phyloP scores from a whole-genome alignment of 768 basidiomycete genomes.

The Kwoniella botswanensis region DNA sequence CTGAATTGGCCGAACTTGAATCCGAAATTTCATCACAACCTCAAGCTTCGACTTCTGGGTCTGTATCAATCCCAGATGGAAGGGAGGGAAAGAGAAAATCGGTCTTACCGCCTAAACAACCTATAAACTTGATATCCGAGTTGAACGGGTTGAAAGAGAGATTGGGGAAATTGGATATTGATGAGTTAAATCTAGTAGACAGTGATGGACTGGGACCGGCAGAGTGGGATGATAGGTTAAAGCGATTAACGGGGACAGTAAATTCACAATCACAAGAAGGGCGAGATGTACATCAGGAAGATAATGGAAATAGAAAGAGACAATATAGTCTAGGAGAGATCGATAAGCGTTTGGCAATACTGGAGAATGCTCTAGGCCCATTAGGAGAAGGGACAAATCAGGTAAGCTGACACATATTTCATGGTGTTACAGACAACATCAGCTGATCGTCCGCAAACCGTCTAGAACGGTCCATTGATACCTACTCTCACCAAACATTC shows the following conservation, averaged over 20 bases:
- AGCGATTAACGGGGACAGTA: not conserved
- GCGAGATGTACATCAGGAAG: slow-evolving; percentile 2
- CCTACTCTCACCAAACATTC: slow-evolving; percentile 81
- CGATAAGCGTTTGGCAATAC: slow-evolving; percentile 79
- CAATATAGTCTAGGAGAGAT: slow-evolving; percentile 67
- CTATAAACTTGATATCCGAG: slow-evolving; percentile 36
- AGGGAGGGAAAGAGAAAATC: slow-evolving; percentile 68
- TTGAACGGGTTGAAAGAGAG: slow-evolving; percentile 33
- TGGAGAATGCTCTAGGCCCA: slow-evolving; percentile 83
- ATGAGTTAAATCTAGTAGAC: slow-evolving; percentile 11
- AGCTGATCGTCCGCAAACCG: not conserved
- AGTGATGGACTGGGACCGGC: slow-evolving; percentile 2
- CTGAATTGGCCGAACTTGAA: slow-evolving; percentile 80
- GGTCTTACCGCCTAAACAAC: slow-evolving; percentile 29
- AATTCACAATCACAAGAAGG: not conserved
- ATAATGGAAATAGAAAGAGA: slow-evolving; percentile 6
- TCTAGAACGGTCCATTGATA: slow-evolving; percentile 62
- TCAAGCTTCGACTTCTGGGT: not conserved
- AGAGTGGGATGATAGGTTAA: slow-evolving; percentile 15
- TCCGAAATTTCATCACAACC: slow-evolving; percentile 19
- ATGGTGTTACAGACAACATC: not conserved
- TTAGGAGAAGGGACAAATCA: slow-evolving; percentile 80
- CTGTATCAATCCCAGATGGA: not conserved
- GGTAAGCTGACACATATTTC: slow-evolving; percentile 61
- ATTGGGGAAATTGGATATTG: slow-evolving; percentile 31